A percentile compares a stretch with the other conserved stretches of the same genome.
These are phyloP conservation scores for Phaffia rhodozyma DNA, from an alignment of 1,284 basidiomycete species.

Conservation along the genomic window DNA sequence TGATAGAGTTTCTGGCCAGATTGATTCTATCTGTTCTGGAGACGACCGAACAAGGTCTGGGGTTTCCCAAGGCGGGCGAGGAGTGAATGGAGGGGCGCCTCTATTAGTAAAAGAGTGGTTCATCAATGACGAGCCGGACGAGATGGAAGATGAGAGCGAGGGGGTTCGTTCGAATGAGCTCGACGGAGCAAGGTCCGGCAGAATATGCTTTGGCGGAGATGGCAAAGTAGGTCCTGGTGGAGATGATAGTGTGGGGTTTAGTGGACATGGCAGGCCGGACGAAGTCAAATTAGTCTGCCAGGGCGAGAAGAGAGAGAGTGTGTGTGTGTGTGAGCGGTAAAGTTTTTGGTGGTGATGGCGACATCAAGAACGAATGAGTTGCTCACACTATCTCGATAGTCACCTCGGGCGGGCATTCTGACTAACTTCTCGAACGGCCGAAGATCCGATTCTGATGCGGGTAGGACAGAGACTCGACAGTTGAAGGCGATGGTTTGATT, in stretches of 20 bases:
- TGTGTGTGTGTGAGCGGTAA: not conserved
- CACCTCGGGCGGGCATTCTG: not conserved
- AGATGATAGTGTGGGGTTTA: too few relatives aligned
- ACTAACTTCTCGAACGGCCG: not conserved
- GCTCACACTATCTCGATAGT: too few relatives aligned
- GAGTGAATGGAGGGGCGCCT: not conserved
- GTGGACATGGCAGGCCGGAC: not conserved
- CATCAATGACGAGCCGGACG: not conserved
- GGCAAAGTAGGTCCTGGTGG: too few relatives aligned
- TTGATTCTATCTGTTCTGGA: not conserved
- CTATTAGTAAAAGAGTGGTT: not conserved
- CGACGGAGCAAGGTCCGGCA: not conserved
- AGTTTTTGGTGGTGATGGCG: not conserved
- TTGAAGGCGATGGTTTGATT: not conserved
- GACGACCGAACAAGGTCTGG: not conserved
- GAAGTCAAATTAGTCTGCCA: not conserved
- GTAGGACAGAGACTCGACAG: not conserved
- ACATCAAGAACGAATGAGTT: too few relatives aligned
- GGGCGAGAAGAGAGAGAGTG: not conserved
- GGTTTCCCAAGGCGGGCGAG: not conserved
- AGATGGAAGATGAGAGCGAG: conserved; percentile 1
- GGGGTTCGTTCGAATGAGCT: not conserved
- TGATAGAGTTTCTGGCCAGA: not conserved
- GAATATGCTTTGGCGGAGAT: not conserved
- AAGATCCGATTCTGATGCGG: not conserved